Evolutionary conservation across 2,329 filamentous ascomycete species (phyloP).

Genomic region (Neoarthrinium moseri): DNA sequence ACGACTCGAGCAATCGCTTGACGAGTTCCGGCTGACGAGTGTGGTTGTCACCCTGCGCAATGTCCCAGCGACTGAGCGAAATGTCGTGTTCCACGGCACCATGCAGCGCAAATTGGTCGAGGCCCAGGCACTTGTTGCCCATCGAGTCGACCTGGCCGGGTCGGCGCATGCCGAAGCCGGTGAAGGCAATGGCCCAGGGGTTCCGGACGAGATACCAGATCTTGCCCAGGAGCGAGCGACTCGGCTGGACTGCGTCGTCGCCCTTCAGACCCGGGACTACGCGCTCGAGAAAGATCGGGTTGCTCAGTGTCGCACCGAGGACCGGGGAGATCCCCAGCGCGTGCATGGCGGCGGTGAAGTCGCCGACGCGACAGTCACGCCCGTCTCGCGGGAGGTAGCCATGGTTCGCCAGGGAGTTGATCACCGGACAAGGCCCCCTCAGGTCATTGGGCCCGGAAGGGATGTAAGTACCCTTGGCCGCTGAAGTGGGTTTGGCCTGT

Average conservation of each 20-base stretch:
- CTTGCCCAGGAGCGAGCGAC: neutral
- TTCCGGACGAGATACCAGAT: neutral
- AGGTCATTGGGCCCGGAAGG: neutral
- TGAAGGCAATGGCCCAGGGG: neutral
- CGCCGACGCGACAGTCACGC: constrained; percentile 1
- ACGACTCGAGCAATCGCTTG: neutral
- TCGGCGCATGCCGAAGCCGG: neutral
- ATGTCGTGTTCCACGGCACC: constrained; percentile 2
- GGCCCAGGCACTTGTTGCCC: neutral
- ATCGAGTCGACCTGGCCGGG: neutral
- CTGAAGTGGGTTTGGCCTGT: no score
- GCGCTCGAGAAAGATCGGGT: neutral
- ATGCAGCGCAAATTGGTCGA: neutral
- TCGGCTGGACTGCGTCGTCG: neutral
- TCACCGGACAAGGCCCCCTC: constrained; percentile 20
- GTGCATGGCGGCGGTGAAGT: neutral
- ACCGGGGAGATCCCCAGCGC: neutral
- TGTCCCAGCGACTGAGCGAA: neutral
- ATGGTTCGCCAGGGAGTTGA: constrained; percentile 20
- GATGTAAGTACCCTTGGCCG: neutral
- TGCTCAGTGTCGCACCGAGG: neutral
- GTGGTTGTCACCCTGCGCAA: neutral
- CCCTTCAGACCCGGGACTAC: no score
- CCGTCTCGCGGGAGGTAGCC: constrained; percentile 18
- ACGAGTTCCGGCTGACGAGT: neutral